These are phyloP conservation scores for Talaromyces liani DNA, from an alignment of 495 filamentous ascomycete genomes.

Conservation along the genomic window DNA sequence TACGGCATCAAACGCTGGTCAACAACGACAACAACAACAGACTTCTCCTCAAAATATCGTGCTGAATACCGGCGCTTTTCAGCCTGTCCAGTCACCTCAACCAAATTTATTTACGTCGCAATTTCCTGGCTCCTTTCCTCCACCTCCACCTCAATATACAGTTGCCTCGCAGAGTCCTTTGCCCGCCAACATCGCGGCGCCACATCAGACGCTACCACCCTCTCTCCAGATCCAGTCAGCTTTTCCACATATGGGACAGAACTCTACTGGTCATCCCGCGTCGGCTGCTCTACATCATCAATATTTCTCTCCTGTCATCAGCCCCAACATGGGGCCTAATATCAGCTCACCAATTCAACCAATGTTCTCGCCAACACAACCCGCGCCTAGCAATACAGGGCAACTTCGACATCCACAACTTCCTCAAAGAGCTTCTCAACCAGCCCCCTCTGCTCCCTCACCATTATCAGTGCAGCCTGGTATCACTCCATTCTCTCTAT, in stretches of 20 bases:
- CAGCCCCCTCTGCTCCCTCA: not conserved
- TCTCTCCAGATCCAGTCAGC: not conserved
- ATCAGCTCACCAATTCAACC: not conserved
- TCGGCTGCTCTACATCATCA: not conserved
- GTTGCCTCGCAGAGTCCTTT: not conserved
- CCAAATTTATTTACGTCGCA: not conserved
- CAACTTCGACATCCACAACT: not conserved
- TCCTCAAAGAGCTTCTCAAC: not conserved
- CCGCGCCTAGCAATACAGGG: not conserved
- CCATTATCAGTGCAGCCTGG: not conserved
- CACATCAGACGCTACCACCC: not conserved
- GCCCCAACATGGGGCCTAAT: not conserved
- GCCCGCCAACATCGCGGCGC: not conserved
- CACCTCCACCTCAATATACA: not conserved
- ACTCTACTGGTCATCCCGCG: not conserved
- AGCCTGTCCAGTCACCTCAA: not conserved
- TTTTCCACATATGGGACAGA: not conserved
- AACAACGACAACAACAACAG: conserved; percentile 1
- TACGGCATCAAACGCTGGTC: not conserved
- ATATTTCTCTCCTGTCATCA: not conserved
- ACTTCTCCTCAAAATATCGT: not conserved
- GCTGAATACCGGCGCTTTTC: not conserved
- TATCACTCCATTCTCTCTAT: not conserved
- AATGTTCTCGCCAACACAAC: not conserved
- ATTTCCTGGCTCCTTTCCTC: not conserved